Base-by-base conservation (phyloP, 352 stramenopile species). In the Aphanomyces astaci region DNA sequence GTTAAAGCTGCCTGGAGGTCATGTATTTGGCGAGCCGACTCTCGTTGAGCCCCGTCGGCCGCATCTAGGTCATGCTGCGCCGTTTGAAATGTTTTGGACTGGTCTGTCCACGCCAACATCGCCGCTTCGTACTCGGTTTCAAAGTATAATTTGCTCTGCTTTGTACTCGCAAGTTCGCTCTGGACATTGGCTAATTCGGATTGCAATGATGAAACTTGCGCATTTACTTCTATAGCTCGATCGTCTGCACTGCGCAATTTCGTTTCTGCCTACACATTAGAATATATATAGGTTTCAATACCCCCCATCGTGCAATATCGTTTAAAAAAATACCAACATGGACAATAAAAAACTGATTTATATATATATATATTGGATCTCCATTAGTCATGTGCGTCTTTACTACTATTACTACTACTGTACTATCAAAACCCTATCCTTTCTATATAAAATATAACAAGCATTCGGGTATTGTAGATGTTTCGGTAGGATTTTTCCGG, bases 31-130 rank as follows among this genome's bases (percentile, higher is more conserved):
- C 89, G 83, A 22, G 82, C 52, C 0, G 84, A 64, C 11, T 92
- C 81, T 43, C 89, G 81, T 56, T 89, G 78, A 28, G 79, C 60
- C 7, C 88, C 27, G 40, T 91, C 78, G 1, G 76, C 72, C 19
- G 74, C 80, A 70, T 84, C 84, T 59, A 85, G 75, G 3, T 65
- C 74, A 4, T 76, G 57, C 33, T 89, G 85, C 43, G 90, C 82
- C 53, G 90, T 81, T 49, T 94, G 82, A 19, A 92, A 65, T 5
- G 79, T 72, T 7, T 78, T 87, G 40, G 92, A 78, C 5, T 82
- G 60, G 48, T 92, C 80, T n/a, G 86, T 70, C 2, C 81, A 60
- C 3, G 77, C 75, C 31, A 68, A 81, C 65, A 88, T 75, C 49
- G 76, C 79, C 15, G 90, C 39, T 17, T 78, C 76, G 28, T 54